Evolutionary conservation across 2,329 filamentous ascomycete species (phyloP), one percentile per base, ranked within the genome.

Genomic region (Sarocladium oryzae): DNA sequence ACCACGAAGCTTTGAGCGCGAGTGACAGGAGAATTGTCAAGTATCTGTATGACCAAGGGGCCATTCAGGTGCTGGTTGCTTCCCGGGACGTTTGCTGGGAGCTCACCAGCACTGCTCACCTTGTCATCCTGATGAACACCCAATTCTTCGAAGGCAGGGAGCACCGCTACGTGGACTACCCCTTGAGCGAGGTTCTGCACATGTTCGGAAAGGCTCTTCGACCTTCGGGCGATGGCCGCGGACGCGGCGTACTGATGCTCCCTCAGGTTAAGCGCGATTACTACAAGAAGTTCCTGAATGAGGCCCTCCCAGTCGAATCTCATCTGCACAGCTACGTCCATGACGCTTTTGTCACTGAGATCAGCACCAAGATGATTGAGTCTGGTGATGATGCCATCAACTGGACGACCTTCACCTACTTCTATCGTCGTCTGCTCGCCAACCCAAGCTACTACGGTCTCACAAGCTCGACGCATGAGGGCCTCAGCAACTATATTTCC

Each of bases 401-500:
- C 69, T 99, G 93, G 93, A 89, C 90, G 33, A 97, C 93, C 0
- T 97, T 96, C 66, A 96, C 92, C 10, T 99, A 96, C 73, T 96
- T 97, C 72, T 99, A 99, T 72, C 86, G 93, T 38, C 86, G 93
- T 53, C 79, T 99, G 33, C 79, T 97, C 32, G 91, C 92, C 26
- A 99, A 99, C 65, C 93, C 93, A 8, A 96, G 89, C 69, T 99
- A 91, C 74, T 99, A 99, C 72, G 88, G 89, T 58, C 74, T 99
- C 55, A 85, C 85, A 15, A 89, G 91, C 64, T 88, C 89, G 3
- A 91, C 88, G 1, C 89, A 96, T 58, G 92, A 97, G 59, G 91
- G 88, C 2, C 76, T 99, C n/a, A 96, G 90, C 68, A 86, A 88
- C 28, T 93, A 93, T 72, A 77, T 99, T 60, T 97, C 95, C 2